phyloP scores from a whole-genome alignment of 2,329 filamentous ascomycete species.

The Remersonia thermophila region DNA sequence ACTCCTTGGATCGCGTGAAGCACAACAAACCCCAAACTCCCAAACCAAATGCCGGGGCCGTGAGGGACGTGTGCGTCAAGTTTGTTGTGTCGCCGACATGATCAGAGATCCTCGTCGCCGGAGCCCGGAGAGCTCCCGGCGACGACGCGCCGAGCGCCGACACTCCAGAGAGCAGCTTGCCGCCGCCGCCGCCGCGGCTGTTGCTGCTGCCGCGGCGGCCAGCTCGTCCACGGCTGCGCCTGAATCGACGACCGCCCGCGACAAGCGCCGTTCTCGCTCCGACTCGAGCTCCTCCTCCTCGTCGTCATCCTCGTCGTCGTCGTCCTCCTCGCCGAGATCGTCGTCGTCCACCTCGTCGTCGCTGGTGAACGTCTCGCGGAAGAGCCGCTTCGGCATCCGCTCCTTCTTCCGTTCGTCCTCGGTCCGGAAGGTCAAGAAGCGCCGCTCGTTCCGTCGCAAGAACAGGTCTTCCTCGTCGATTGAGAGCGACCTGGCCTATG shows the following conservation, averaged over 20 bases:
- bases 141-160: conserved; percentile 34
- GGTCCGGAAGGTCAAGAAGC: conserved; percentile 21
- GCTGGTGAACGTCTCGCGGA: conserved; percentile 24
- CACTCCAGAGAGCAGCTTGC: conserved; percentile 29
- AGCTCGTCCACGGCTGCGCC: conserved; percentile 2
- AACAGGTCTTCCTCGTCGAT: conserved; percentile 44
- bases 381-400: conserved; percentile 20
- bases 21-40: no score
- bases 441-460: conserved; percentile 35
- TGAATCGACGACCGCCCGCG: conserved; percentile 5
- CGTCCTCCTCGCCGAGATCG: conserved; percentile 18
- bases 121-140: conserved; percentile 43
- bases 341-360: conserved; percentile 25
- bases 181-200: conserved; percentile 13
- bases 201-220: conserved; percentile 5
- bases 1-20: no score
- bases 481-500: conserved; percentile 44
- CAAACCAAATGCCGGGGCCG: no score
- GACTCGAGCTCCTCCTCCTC: conserved; percentile 23
- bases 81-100: no score
- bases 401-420: conserved; percentile 21
- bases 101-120: conserved; percentile 32
- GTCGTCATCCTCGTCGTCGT: conserved; percentile 23
- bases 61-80: no score
- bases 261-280: conserved; percentile 15